Percentiles rank a stretch among this genome's conserved stretches.
phyloP scores from a whole-genome alignment of 805 yeast genomes.

The Yarrowia keelungensis region DNA sequence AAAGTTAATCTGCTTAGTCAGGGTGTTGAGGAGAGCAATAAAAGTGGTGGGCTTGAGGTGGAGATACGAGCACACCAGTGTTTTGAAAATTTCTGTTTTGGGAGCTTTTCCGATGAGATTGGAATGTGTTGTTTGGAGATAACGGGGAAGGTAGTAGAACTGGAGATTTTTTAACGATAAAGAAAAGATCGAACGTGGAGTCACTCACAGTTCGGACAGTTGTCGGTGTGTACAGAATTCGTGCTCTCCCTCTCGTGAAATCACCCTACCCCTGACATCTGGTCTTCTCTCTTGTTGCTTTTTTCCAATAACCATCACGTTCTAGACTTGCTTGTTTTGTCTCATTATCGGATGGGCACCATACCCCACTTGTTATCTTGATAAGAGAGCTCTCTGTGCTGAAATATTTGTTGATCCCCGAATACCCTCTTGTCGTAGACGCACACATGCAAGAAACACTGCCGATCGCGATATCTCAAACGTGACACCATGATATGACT shows the following conservation, averaged over 20 bases:
- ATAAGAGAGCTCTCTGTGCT: neutral
- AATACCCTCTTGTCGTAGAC: neutral
- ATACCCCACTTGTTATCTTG: constrained; percentile 6
- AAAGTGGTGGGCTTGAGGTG: neutral
- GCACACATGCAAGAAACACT: neutral
- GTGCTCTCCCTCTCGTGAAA: too few relatives aligned
- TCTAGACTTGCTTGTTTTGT: neutral
- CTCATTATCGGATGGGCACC: neutral
- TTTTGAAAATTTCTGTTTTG: too few relatives aligned
- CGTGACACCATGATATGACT: neutral
- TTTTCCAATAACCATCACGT: neutral
- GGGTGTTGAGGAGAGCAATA: neutral
- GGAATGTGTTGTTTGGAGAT: too few relatives aligned
- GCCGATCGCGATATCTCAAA: constrained; percentile 1
- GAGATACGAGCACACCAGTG: too few relatives aligned
- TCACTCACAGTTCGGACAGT: too few relatives aligned
- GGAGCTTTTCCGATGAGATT: too few relatives aligned
- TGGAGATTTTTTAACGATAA: too few relatives aligned
- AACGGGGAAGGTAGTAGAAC: too few relatives aligned
- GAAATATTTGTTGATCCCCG: neutral
- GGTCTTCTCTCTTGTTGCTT: too few relatives aligned
- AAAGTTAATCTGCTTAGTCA: neutral
- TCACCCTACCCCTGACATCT: too few relatives aligned
- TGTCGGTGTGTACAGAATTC: too few relatives aligned
- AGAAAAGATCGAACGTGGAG: too few relatives aligned